phyloP scores from a whole-genome alignment of 1,284 basidiomycete genomes.

The Earliella scabrosa region DNA sequence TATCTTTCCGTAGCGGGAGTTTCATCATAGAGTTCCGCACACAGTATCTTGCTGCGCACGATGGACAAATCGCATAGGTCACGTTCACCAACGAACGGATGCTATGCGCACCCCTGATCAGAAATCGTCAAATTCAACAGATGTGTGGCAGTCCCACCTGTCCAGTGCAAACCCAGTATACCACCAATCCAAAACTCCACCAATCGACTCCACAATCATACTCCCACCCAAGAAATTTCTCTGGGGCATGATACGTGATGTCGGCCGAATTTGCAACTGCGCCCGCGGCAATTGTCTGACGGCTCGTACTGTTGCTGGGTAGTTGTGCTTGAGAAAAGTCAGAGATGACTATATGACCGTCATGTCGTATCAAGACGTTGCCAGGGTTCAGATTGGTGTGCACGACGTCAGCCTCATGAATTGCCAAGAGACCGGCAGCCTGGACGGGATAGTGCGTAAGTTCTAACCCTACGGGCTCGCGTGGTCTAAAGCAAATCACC shows the following conservation, averaged over 20 bases:
- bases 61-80: conserved; percentile 25
- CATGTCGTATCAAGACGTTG: conserved; percentile 64
- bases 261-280: neutral
- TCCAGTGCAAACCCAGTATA: conserved; percentile 73
- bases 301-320: conserved; percentile 39
- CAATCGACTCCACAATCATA: conserved; percentile 82
- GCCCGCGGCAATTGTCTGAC: neutral
- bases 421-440: conserved; percentile 26
- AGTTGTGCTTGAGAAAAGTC: conserved; percentile 24
- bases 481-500: conserved; percentile 11
- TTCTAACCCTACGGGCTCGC: neutral
- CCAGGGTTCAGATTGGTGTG: conserved; percentile 59
- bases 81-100: conserved; percentile 36
- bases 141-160: conserved; percentile 43
- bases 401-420: conserved; percentile 33
- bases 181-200: conserved; percentile 80
- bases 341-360: conserved; percentile 65
- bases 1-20: conserved; percentile 34
- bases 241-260: conserved; percentile 69
- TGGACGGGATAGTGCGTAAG: neutral
- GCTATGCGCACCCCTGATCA: conserved; percentile 30
- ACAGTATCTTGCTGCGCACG: conserved; percentile 31
- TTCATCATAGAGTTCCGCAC: conserved; percentile 19
- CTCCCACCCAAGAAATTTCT: conserved; percentile 71
- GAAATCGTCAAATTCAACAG: neutral